Conservation (phyloP, 2,329 filamentous ascomycete species). For the Cladophialophora psammophila region DNA sequence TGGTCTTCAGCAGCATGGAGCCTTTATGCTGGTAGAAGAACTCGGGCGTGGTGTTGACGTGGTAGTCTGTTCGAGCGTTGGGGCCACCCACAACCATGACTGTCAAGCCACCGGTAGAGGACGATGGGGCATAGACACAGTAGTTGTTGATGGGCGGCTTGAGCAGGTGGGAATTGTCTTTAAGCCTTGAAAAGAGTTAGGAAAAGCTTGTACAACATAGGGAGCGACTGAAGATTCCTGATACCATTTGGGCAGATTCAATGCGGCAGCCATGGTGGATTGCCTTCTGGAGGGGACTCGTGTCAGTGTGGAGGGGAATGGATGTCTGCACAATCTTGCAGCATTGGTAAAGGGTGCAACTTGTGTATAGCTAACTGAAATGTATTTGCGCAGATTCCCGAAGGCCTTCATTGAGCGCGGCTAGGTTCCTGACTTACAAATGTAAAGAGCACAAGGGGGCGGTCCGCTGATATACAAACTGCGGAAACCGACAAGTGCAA, state of each 20-base stretch:
- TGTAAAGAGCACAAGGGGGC: not conserved
- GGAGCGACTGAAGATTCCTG: not conserved
- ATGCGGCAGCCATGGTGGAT: conserved; percentile 33
- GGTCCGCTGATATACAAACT: not conserved
- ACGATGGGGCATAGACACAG: conserved; percentile 80
- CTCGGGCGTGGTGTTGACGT: conserved; percentile 94
- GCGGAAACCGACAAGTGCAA: not conserved
- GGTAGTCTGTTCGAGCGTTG: conserved; percentile 95
- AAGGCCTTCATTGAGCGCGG: conserved; percentile 5
- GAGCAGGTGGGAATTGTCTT: conserved; percentile 88
- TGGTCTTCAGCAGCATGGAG: conserved; percentile 90
- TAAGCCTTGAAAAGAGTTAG: conserved; percentile 68
- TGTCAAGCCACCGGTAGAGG: conserved; percentile 89
- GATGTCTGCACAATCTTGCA: not conserved
- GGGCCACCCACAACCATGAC: conserved; percentile 92
- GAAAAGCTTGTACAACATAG: not conserved
- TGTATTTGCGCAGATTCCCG: not conserved
- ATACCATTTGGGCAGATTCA: conserved; percentile 58
- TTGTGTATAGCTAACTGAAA: not conserved
- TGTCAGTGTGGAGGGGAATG: not conserved
- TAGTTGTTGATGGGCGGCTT: conserved; percentile 97
- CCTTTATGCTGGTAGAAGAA: conserved; percentile 98
- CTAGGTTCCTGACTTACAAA: conserved; percentile 13
- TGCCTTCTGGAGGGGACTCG: not conserved
- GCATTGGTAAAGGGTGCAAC: not conserved